These are phyloP conservation scores for Mycena pura DNA, from an alignment of 768 basidiomycete species.

Conservation along the genomic window DNA sequence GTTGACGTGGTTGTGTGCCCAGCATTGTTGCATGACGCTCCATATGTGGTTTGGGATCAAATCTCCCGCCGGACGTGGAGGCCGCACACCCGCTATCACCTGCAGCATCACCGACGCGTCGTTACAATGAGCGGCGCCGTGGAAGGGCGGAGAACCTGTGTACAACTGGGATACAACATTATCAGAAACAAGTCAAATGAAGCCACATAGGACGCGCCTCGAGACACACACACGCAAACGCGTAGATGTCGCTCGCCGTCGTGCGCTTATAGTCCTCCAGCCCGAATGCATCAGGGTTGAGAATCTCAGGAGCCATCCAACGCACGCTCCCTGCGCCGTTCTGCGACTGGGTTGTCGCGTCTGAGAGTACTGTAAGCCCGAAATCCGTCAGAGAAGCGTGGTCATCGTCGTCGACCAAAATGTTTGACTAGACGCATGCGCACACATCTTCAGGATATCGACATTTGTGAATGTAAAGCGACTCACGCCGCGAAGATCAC, in stretches of 20 bases:
- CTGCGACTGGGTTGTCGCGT: slow-evolving; percentile 11
- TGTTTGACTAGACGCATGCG: slow-evolving; percentile 20
- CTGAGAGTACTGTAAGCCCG: slow-evolving; percentile 21
- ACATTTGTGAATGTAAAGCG: not conserved
- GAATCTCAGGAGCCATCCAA: slow-evolving; percentile 28
- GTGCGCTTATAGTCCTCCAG: not conserved
- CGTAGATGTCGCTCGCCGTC: slow-evolving; percentile 19
- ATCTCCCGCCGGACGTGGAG: not conserved
- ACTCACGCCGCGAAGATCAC: slow-evolving; percentile 25
- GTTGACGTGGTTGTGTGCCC: slow-evolving; percentile 7
- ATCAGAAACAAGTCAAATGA: not conserved
- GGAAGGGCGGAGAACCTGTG: slow-evolving; percentile 18
- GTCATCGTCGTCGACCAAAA: slow-evolving; percentile 19
- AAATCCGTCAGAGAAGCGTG: slow-evolving; percentile 25
- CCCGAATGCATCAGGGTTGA: slow-evolving; percentile 17
- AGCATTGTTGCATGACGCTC: slow-evolving; percentile 12
- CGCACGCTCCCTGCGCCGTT: slow-evolving; percentile 21
- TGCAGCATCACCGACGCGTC: slow-evolving; percentile 15
- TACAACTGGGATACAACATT: slow-evolving; percentile 7
- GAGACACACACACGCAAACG: slow-evolving; percentile 16
- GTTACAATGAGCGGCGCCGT: slow-evolving; percentile 1
- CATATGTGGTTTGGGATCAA: slow-evolving; percentile 13
- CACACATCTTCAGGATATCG: not conserved
- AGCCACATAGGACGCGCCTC: slow-evolving; percentile 2
- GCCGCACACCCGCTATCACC: slow-evolving; percentile 8